Base-by-base conservation (phyloP, 768 basidiomycete genomes). In the Tylopilus balloui region DNA sequence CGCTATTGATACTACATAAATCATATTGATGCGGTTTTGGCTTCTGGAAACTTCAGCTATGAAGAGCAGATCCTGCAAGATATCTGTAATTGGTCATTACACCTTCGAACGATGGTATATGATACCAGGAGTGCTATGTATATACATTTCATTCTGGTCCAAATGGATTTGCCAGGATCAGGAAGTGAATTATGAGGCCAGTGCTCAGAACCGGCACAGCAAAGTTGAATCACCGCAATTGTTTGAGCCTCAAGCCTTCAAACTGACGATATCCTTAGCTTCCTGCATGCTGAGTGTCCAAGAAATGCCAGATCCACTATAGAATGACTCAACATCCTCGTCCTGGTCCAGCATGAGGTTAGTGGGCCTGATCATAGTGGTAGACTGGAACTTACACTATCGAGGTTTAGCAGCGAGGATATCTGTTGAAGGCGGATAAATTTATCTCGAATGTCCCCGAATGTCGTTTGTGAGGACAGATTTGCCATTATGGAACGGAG, bases 271-370 rank as follows among this genome's bases (percentile, higher is more conserved):
- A 31, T 78, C 71, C 48, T 81, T 80, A 41, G 88, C 91, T 56
- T 95, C 92, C 49, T 83, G 79, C 54, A 81, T 73, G 54, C 77
- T 85, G 47, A 94, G 63, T 60, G 85, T 86, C 92, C 92, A 95
- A 12, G 83, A 78, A 54, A 96, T 92, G 17, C 94, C 94, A 3
- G 92, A 94, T 45, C 88, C 82, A 55, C 87, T 90, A 68, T 92
- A 97, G 66, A 97, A 96, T 46, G 94, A 91, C 55, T 94, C 88
- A 5, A 93, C 84, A 57, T 93, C 91, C 67, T 96, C 94, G 57
- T 95, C 93, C 92, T 93, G 58, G 31, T 39, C 36, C 17, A 23
- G 27, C 14, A 15, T 45, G 19, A 43, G 24, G 52, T 60, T 29
- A 55, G 48, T 21, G 29, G 31, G 37, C 11, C 52, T 40, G 7